A percentile compares a stretch with the other conserved stretches of the same genome.
These are phyloP conservation scores for Acaromyces ingoldii DNA, from an alignment of 1,284 basidiomycete genomes.

Conservation along the genomic window DNA sequence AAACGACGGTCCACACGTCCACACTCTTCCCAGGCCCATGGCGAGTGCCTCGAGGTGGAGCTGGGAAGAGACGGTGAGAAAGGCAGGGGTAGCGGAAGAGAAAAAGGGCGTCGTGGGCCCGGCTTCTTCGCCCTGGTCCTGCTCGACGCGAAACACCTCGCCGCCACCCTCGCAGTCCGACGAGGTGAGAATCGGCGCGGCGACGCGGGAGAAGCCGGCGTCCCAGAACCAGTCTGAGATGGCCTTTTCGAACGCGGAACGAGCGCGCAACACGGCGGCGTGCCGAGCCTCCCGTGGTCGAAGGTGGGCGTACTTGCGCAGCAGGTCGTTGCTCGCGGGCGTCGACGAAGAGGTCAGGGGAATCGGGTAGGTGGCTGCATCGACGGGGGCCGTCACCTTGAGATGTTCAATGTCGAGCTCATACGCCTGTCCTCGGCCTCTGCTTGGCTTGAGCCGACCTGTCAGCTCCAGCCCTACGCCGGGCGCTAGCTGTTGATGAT, in stretches of 20 bases:
- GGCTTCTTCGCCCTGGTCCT: background rate
- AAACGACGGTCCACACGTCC: conserved; percentile 86
- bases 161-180: conserved; percentile 98
- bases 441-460: conserved; percentile 22
- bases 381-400: conserved; percentile 9
- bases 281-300: conserved; percentile 20
- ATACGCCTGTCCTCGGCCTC: conserved; percentile 23
- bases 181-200: conserved; percentile 81
- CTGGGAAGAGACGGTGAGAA: conserved; percentile 89
- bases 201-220: conserved; percentile 71
- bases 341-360: background rate
- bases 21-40: conserved; percentile 69
- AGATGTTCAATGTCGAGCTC: conserved; percentile 25
- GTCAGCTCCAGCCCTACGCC: conserved; percentile 29
- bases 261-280: conserved; percentile 22
- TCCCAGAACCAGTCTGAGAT: conserved; percentile 17
- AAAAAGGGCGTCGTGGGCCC: conserved; percentile 13
- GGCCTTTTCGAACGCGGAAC: conserved; percentile 21
- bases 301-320: conserved; percentile 32
- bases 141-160: conserved; percentile 72
- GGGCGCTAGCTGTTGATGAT: too few relatives aligned
- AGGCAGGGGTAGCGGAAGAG: conserved; percentile 58
- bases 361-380: conserved; percentile 3
- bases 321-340: conserved; percentile 5
- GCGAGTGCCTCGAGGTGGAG: conserved; percentile 86